Percentiles rank a stretch among this genome's conserved stretches.
Conservation (phyloP, 2,329 filamentous ascomycete species). For the Phyllosticta capitalensis region DNA sequence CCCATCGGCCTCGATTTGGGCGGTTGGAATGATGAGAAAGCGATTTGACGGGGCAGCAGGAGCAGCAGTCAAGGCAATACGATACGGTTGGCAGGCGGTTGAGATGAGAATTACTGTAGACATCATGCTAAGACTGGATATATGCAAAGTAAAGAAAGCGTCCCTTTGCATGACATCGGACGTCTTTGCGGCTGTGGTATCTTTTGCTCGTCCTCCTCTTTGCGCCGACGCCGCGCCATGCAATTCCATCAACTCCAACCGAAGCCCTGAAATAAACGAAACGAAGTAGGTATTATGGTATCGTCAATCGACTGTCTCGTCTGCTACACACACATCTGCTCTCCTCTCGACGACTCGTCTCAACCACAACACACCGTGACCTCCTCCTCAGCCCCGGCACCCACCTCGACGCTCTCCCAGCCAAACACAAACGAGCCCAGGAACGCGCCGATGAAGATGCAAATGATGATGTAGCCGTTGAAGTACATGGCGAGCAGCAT, state of each 20-base stretch:
- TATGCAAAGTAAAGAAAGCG: too few species aligned
- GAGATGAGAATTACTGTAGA: too few species aligned
- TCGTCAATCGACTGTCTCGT: not conserved
- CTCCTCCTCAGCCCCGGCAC: slow-evolving; percentile 1
- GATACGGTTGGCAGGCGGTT: too few species aligned
- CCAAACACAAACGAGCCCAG: slow-evolving; percentile 64
- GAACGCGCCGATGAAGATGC: slow-evolving; percentile 67
- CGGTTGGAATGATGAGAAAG: too few species aligned
- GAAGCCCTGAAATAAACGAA: too few species aligned
- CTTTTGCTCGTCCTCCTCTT: not conserved
- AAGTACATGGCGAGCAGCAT: slow-evolving; percentile 64
- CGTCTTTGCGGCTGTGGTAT: not conserved
- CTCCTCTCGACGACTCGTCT: too few species aligned
- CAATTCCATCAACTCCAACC: too few species aligned
- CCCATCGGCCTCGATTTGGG: too few species aligned
- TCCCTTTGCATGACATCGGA: not conserved
- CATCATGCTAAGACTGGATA: too few species aligned
- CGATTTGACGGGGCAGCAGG: too few species aligned
- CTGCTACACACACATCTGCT: not conserved
- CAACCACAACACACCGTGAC: slow-evolving; percentile 6
- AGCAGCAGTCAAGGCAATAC: too few species aligned
- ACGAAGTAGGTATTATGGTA: too few species aligned
- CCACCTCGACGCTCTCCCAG: slow-evolving; percentile 45
- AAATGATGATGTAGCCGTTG: slow-evolving; percentile 68
- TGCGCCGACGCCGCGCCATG: not conserved